Percentiles rank a stretch among this genome's conserved stretches.
Evolutionary conservation across 2,329 filamentous ascomycete genomes (phyloP).

Genomic region (Karstenula rhodostoma): DNA sequence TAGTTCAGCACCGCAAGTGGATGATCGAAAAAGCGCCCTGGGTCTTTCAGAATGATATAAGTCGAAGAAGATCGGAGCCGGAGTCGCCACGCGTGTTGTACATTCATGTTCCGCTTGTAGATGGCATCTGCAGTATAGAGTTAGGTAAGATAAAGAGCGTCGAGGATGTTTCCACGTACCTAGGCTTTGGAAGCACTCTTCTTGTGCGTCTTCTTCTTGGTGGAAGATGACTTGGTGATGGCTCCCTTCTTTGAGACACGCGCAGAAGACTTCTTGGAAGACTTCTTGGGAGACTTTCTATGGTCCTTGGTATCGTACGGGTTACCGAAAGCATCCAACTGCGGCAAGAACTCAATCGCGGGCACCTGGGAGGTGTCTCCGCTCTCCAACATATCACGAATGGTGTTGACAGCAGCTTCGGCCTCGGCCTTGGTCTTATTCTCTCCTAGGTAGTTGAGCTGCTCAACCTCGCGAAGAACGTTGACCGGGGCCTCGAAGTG

Average conservation of each 20-base stretch:
- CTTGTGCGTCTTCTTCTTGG: slow-evolving; percentile 1
- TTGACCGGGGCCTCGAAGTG: slow-evolving; percentile 44
- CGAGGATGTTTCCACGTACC: neutral
- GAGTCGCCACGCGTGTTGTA: neutral
- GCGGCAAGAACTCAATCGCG: slow-evolving; percentile 42
- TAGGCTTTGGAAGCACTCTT: slow-evolving; percentile 5
- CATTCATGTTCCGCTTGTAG: too few species aligned
- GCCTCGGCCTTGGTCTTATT: slow-evolving; percentile 31
- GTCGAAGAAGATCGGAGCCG: neutral
- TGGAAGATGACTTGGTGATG: slow-evolving; percentile 4
- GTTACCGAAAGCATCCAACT: slow-evolving; percentile 28
- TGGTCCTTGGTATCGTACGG: slow-evolving; percentile 12
- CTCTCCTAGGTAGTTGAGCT: slow-evolving; percentile 27
- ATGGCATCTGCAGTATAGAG: neutral
- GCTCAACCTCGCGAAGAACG: slow-evolving; percentile 41
- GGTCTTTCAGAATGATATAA: neutral
- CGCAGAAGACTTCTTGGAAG: slow-evolving; percentile 16
- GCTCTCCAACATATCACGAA: slow-evolving; percentile 39
- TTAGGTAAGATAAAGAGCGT: neutral
- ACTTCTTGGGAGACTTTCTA: slow-evolving; percentile 18
- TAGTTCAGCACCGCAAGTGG: neutral
- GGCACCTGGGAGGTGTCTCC: slow-evolving; percentile 38
- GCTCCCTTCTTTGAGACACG: slow-evolving; percentile 2
- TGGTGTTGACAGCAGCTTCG: slow-evolving; percentile 31
- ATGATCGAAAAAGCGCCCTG: neutral